A percentile compares a stretch with the other conserved stretches of the same genome.
These are phyloP conservation scores for Tulasnella sp. DNA, from an alignment of 768 basidiomycete genomes.

Conservation along the genomic window DNA sequence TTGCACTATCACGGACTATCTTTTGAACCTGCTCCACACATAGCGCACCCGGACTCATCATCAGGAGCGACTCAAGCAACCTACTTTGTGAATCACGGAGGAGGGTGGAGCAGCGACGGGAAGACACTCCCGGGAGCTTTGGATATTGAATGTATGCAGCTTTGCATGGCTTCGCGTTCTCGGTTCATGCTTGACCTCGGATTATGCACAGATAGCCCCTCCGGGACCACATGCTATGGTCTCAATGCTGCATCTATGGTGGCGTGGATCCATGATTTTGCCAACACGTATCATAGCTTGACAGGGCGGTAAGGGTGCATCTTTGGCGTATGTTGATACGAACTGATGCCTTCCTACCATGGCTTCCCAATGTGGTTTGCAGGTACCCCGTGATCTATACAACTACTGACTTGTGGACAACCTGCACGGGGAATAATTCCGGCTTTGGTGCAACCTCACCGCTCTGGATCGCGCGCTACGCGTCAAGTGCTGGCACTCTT, in stretches of 20 bases:
- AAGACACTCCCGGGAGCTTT: conserved; percentile 54
- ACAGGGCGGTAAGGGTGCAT: conserved; percentile 37
- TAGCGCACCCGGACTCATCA: conserved; percentile 8
- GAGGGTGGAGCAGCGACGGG: conserved; percentile 46
- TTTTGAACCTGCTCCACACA: too few species aligned
- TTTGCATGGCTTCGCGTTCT: background rate
- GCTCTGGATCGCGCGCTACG: conserved; percentile 50
- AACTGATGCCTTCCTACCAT: background rate
- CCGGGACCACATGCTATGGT: conserved; percentile 45
- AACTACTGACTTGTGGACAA: conserved; percentile 57
- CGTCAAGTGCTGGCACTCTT: conserved; percentile 41
- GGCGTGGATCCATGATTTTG: conserved; percentile 53
- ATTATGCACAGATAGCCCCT: conserved; percentile 37
- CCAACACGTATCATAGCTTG: conserved; percentile 42
- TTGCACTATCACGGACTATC: conserved; percentile 33
- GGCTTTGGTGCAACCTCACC: conserved; percentile 43
- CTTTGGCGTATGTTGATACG: background rate
- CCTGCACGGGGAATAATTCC: conserved; percentile 50
- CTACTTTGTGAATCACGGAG: conserved; percentile 49
- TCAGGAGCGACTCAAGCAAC: conserved; percentile 49
- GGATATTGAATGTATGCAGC: conserved; percentile 47
- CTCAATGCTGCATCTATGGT: conserved; percentile 46
- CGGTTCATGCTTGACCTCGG: background rate
- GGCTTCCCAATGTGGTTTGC: background rate
- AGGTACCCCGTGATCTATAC: conserved; percentile 43